Evolutionary conservation across 768 basidiomycete species (phyloP).

Genomic region (Pulveroboletus sp.): DNA sequence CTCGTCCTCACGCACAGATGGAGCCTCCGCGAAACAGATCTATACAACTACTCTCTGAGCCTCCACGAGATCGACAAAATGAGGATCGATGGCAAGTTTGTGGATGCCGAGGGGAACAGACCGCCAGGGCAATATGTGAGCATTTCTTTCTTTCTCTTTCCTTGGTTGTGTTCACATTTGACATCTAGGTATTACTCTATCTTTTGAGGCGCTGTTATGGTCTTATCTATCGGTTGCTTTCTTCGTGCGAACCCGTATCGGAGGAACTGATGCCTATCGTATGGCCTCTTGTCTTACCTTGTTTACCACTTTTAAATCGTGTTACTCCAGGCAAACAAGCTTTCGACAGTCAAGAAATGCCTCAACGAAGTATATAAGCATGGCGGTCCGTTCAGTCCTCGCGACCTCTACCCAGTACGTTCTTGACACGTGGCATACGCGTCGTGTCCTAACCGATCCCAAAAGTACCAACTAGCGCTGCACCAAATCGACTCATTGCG

Average conservation of each 20-base stretch:
- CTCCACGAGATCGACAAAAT: conserved; percentile 96
- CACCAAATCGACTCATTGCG: conserved; percentile 94
- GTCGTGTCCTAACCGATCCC: conserved; percentile 3
- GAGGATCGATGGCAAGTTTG: conserved; percentile 96
- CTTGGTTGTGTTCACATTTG: neutral
- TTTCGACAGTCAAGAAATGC: conserved; percentile 96
- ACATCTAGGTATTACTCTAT: conserved; percentile 80
- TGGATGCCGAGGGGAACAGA: conserved; percentile 88
- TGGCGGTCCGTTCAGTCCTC: conserved; percentile 87
- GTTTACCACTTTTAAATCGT: neutral
- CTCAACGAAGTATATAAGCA: conserved; percentile 94
- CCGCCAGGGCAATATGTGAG: conserved; percentile 94
- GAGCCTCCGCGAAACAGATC: conserved; percentile 92
- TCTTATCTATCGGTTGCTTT: conserved; percentile 88
- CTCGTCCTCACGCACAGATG: conserved; percentile 94
- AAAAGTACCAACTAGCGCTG: conserved; percentile 87
- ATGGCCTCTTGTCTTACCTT: conserved; percentile 21
- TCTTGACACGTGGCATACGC: neutral
- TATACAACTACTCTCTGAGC: conserved; percentile 91
- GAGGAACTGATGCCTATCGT: conserved; percentile 98
- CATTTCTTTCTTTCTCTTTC: conserved; percentile 3
- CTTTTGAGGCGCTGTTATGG: conserved; percentile 94
- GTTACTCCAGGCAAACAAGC: conserved; percentile 77
- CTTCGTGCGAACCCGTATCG: conserved; percentile 94
- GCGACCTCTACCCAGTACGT: conserved; percentile 90